phyloP scores from a whole-genome alignment of 2,329 filamentous ascomycete genomes.

The Scolecobasidium constrictum region DNA sequence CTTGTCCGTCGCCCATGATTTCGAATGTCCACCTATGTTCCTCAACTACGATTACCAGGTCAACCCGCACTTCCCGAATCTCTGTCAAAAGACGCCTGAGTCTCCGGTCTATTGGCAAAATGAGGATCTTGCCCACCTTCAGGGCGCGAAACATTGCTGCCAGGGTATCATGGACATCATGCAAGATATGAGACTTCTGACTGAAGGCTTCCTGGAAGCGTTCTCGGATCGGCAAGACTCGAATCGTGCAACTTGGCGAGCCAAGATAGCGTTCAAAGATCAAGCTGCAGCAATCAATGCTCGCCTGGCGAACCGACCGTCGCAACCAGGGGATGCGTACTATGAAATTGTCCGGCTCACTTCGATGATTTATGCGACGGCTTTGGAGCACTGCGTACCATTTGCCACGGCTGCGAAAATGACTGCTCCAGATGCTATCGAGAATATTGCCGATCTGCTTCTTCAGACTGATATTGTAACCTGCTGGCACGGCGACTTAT shows the following conservation, averaged over 20 bases:
- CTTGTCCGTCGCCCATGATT: not conserved
- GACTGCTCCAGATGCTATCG: not conserved
- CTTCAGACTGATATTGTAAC: not conserved
- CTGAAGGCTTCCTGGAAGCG: not conserved
- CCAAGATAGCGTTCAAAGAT: not conserved
- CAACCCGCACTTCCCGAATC: not conserved
- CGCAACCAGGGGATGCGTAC: not conserved
- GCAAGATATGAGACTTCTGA: not conserved
- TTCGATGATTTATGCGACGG: not conserved
- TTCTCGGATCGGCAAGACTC: not conserved
- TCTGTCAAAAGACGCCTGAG: not conserved
- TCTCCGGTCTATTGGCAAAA: not conserved
- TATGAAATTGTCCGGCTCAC: not conserved
- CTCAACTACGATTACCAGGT: not conserved
- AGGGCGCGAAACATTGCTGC: not conserved
- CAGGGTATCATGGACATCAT: not conserved
- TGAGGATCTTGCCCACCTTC: not conserved
- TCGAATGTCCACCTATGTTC: not conserved
- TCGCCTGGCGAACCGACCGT: not conserved
- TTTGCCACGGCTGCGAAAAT: not conserved
- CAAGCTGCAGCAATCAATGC: not conserved
- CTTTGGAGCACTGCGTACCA: not conserved
- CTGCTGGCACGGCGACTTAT: not conserved
- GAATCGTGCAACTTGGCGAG: not conserved
- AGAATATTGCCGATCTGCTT: not conserved